Percentiles rank a stretch among this genome's conserved stretches.
These are phyloP conservation scores for Scalesia atractyloides DNA, from an alignment of 129 eudicot species.

Conservation along the genomic window DNA sequence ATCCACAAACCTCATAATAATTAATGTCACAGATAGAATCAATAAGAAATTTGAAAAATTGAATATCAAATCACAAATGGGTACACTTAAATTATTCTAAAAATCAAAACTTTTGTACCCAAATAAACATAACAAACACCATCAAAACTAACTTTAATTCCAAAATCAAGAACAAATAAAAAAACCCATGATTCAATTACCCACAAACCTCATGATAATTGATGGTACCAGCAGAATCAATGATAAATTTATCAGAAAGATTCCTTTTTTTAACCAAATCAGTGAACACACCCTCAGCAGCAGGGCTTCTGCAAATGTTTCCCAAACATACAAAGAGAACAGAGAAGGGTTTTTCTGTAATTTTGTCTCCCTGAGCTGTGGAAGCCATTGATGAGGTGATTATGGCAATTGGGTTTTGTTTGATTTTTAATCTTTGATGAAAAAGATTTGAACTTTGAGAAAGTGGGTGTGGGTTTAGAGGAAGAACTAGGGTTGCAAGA, in stretches of 20 bases:
- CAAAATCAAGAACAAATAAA: constrained; percentile 2
- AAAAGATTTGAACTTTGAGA: constrained; percentile 34
- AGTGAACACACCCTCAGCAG: constrained; percentile 97
- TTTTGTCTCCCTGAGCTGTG: constrained; percentile 32
- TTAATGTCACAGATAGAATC: constrained; percentile 94
- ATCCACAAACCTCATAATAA: constrained; percentile 68
- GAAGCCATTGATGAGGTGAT: constrained; percentile 64
- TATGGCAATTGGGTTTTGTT: constrained; percentile 29
- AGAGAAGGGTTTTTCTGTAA: constrained; percentile 57
- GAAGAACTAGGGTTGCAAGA: constrained; percentile 27
- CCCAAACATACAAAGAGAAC: constrained; percentile 95
- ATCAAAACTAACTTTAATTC: not conserved
- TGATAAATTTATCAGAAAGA: constrained; percentile 61
- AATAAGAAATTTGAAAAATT: constrained; percentile 39
- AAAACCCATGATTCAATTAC: constrained; percentile 26
- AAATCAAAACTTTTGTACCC: not conserved
- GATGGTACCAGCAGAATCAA: constrained; percentile 99
- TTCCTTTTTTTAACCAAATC: constrained; percentile 67
- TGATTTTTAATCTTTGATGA: constrained; percentile 21
- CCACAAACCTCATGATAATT: constrained; percentile 82
- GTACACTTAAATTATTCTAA: constrained; percentile 12
- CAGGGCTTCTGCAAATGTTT: constrained; percentile 97
- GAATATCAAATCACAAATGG: constrained; percentile 19
- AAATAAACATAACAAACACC: constrained; percentile 4
- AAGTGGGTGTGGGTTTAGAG: constrained; percentile 18